These are phyloP conservation scores for Takashimella koratensis DNA, from an alignment of 1,284 basidiomycete genomes.

Conservation along the genomic window DNA sequence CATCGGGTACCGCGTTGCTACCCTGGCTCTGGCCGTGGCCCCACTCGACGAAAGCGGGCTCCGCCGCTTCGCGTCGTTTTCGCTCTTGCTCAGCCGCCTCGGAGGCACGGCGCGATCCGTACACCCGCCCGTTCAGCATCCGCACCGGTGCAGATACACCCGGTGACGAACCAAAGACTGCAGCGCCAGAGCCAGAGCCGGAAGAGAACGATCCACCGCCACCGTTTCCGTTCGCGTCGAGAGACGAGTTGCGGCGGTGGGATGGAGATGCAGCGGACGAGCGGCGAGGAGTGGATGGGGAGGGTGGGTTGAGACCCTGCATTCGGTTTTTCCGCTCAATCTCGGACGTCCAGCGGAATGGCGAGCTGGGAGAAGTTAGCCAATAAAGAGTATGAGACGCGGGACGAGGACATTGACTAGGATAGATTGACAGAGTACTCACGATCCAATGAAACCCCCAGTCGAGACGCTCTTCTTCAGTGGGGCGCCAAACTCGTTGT, in stretches of 20 bases:
- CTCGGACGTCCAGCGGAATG: slow-evolving; percentile 36
- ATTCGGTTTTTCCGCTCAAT: slow-evolving; percentile 31
- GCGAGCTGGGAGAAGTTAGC: slow-evolving; percentile 24
- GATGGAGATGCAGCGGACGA: not conserved
- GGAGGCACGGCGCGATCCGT: slow-evolving; percentile 41
- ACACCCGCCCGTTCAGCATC: slow-evolving; percentile 49
- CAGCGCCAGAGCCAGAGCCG: slow-evolving; percentile 1
- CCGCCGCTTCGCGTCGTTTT: slow-evolving; percentile 21
- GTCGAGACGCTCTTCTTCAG: slow-evolving; percentile 43
- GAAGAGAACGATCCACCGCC: slow-evolving; percentile 9
- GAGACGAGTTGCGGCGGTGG: slow-evolving; percentile 1
- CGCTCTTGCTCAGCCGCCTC: slow-evolving; percentile 34
- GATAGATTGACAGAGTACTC: slow-evolving; percentile 11
- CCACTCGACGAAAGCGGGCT: slow-evolving; percentile 42
- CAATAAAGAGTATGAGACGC: not conserved
- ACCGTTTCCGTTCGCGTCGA: slow-evolving; percentile 3
- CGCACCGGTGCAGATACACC: slow-evolving; percentile 26
- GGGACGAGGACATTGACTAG: not conserved
- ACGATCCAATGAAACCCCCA: slow-evolving; percentile 42
- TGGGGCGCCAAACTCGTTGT: slow-evolving; percentile 30
- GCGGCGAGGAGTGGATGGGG: not conserved
- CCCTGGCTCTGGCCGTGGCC: slow-evolving; percentile 5
- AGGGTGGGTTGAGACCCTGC: slow-evolving; percentile 13
- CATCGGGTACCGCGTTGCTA: not conserved
- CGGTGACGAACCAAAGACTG: slow-evolving; percentile 1